Conservation (phyloP, 352 stramenopile genomes). For the Blastocystis sp. region DNA sequence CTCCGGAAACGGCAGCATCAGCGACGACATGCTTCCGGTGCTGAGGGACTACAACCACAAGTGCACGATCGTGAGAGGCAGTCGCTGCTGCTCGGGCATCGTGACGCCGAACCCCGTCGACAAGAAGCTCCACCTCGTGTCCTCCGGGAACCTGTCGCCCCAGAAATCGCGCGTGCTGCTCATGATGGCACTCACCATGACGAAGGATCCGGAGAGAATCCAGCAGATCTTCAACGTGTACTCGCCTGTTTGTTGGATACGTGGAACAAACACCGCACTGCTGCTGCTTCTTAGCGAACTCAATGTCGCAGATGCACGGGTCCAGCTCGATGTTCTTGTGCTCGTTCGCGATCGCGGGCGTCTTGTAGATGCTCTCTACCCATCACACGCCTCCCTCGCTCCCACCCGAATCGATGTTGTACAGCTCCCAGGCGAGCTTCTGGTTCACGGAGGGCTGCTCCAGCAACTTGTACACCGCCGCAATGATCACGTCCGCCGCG, state of each 20-base stretch:
- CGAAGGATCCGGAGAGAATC: constrained; percentile 2
- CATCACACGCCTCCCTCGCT: neutral
- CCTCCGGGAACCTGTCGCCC: constrained; percentile 46
- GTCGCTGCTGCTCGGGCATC: constrained; percentile 49
- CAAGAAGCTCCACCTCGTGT: constrained; percentile 19
- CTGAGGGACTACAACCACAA: constrained; percentile 30
- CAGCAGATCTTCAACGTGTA: constrained; percentile 65
- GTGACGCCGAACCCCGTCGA: constrained; percentile 45
- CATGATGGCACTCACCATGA: constrained; percentile 66
- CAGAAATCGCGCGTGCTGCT: constrained; percentile 59
- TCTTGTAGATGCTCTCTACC: constrained; percentile 27
- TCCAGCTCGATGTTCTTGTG: constrained; percentile 29
- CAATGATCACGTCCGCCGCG: constrained; percentile 84
- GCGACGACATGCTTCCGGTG: constrained; percentile 49
- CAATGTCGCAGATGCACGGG: constrained; percentile 6
- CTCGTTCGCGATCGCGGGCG: neutral
- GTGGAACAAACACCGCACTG: neutral
- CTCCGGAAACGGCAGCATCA: constrained; percentile 59
- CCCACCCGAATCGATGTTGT: constrained; percentile 44
- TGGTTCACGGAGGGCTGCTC: constrained; percentile 52
- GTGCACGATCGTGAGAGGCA: constrained; percentile 51
- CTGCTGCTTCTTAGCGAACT: neutral
- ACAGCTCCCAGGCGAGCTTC: constrained; percentile 52
- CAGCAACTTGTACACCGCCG: constrained; percentile 76
- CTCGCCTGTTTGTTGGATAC: constrained; percentile 62